Conservation (phyloP, 2,329 filamentous ascomycete genomes). For the Cladosporium sp. region DNA sequence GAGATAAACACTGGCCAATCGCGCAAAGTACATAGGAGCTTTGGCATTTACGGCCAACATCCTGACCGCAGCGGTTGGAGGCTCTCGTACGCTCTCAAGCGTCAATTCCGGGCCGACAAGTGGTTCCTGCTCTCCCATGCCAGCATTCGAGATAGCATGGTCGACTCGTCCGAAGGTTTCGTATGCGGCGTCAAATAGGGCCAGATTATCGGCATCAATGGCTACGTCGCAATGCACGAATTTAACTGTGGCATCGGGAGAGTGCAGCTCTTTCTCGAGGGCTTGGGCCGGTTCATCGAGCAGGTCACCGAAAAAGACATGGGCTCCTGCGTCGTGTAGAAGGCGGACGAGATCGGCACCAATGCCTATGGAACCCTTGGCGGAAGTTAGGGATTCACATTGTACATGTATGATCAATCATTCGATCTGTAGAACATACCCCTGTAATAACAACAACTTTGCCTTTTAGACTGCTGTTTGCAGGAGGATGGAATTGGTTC, state of each 20-base stretch:
- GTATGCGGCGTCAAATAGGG: conserved; percentile 45
- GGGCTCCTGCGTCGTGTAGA: conserved; percentile 36
- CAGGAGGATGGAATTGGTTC: conserved; percentile 21
- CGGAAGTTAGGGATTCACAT: not conserved
- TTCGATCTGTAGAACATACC: conserved; percentile 17
- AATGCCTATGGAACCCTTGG: conserved; percentile 43
- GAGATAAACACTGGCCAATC: conserved; percentile 49
- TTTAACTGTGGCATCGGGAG: conserved; percentile 21
- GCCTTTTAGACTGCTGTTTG: conserved; percentile 18
- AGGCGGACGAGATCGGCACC: conserved; percentile 40
- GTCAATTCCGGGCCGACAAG: conserved; percentile 45
- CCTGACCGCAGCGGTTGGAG: conserved; percentile 32
- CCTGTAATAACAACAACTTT: conserved; percentile 32
- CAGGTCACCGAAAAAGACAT: conserved; percentile 44
- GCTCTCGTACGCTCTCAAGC: conserved; percentile 39
- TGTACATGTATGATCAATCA: not conserved
- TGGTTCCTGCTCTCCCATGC: conserved; percentile 41
- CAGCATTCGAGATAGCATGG: conserved; percentile 47
- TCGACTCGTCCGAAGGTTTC: conserved; percentile 45
- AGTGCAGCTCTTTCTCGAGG: conserved; percentile 26
- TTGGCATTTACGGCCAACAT: conserved; percentile 47
- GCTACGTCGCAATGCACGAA: conserved; percentile 46
- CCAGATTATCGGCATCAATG: conserved; percentile 43
- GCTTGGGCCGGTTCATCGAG: conserved; percentile 32
- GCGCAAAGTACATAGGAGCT: conserved; percentile 45